Base-by-base conservation (phyloP, 163 green algal genomes). In the Trebouxiophyceae sp. region DNA sequence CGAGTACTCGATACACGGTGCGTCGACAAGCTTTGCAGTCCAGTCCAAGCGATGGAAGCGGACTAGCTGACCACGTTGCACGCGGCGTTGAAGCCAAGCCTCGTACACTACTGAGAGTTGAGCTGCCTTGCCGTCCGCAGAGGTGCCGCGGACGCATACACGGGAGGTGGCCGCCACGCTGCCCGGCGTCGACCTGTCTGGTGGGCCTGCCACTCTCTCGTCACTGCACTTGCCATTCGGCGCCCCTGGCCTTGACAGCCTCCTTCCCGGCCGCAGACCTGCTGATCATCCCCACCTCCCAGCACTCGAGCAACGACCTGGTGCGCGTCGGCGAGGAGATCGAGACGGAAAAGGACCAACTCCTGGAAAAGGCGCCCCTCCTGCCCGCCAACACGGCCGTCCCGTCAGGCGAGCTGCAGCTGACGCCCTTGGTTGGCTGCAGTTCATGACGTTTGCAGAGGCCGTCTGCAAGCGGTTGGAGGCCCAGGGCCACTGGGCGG, bases 251-350 rank as follows among this genome's bases (percentile, higher is more conserved):
- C n/a, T n/a, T n/a, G n/a, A n/a, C n/a, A n/a, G n/a, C n/a, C n/a
- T n/a, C n/a, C 16, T 50, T 50, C 45, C 26, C 26, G 65, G 20
- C 24, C 33, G 31, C 29, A 61, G 67, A 44, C 29, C 22, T 54
- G 46, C 69, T 95, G 12, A 80, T 97, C 23, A 80, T 98, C 3
- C 91, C 92, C 0, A 98, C 92, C 6, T 97, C 88, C 66, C 92
- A 98, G 79, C 82, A 84, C 2, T 74, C 91, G 3, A 69, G 75
- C 3, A 60, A 91, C 8, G 92, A 98, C 70, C 78, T 98, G 7
- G 89, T 97, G 16, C 81, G 79, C 27, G 87, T 79, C 3, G 93
- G 93, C 0, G 85, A 95, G 24, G 65, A 76, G 3, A 77, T 96
- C 20, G 93, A 97, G 33, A 23, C 74, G 0, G 93, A 98, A 69